Evolutionary conservation across 2,329 filamentous ascomycete genomes (phyloP).

Genomic region (Pestalotiopsis sp.): DNA sequence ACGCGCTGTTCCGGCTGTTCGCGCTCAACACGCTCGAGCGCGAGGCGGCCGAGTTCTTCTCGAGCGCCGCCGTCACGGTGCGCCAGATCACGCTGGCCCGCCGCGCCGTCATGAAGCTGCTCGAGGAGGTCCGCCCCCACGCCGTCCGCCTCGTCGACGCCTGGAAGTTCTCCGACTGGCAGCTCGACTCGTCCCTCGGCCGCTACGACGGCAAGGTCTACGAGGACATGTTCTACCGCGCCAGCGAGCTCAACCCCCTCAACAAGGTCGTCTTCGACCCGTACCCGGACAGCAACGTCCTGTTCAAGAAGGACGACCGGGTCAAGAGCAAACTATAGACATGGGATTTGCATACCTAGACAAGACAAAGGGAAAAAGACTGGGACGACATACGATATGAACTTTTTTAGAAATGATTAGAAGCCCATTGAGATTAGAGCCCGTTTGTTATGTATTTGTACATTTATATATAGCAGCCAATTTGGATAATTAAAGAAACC

Average conservation of each 20-base stretch:
- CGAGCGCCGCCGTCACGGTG: slow-evolving; percentile 68
- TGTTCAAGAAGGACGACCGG: slow-evolving; percentile 64
- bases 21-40: slow-evolving; percentile 64
- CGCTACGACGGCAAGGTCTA: slow-evolving; percentile 76
- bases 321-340: slow-evolving; percentile 51
- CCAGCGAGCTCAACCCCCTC: slow-evolving; percentile 72
- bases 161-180: slow-evolving; percentile 80
- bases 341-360: background rate
- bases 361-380: background rate
- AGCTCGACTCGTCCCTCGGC: slow-evolving; percentile 72
- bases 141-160: slow-evolving; percentile 72
- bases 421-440: background rate
- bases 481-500: background rate
- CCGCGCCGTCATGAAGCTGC: slow-evolving; percentile 68
- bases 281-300: slow-evolving; percentile 63
- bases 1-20: slow-evolving; percentile 84
- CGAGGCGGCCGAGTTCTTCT: slow-evolving; percentile 74
- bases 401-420: background rate
- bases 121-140: slow-evolving; percentile 74
- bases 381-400: background rate
- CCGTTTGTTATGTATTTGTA: background rate
- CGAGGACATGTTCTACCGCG: slow-evolving; percentile 75
- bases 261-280: slow-evolving; percentile 74
- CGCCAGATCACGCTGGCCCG: slow-evolving; percentile 73
- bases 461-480: background rate